phyloP scores from a whole-genome alignment of 768 basidiomycete species.

The Calocybe indica region DNA sequence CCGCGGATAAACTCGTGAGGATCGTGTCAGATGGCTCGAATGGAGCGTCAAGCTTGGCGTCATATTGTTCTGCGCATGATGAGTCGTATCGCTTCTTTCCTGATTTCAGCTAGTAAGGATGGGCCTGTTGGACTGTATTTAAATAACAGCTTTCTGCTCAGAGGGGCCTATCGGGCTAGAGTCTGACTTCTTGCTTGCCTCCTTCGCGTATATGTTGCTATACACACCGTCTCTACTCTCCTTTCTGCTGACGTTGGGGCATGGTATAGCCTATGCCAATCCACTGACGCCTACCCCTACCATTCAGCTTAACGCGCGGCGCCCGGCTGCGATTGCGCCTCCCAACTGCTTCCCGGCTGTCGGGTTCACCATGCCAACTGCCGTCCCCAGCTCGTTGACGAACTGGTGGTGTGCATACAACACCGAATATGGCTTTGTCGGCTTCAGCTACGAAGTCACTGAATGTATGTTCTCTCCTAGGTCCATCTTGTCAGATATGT shows the following conservation, averaged over 20 bases:
- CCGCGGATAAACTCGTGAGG: too few relatives aligned
- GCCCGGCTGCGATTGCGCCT: slow-evolving; percentile 1
- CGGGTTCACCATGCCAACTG: slow-evolving; percentile 39
- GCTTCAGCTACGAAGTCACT: slow-evolving; percentile 72
- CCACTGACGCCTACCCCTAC: slow-evolving; percentile 9
- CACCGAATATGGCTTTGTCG: slow-evolving; percentile 71
- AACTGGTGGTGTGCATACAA: slow-evolving; percentile 61
- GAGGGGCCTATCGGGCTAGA: too few relatives aligned
- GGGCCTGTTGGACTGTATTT: too few relatives aligned
- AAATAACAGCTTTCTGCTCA: too few relatives aligned
- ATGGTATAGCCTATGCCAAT: slow-evolving; percentile 1
- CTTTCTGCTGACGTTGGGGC: not conserved
- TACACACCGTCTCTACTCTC: not conserved
- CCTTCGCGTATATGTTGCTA: too few relatives aligned
- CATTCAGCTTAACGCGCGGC: slow-evolving; percentile 1
- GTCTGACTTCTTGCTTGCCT: too few relatives aligned
- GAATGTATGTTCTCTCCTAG: slow-evolving; percentile 36
- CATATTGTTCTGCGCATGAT: too few relatives aligned
- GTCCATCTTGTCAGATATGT: not conserved
- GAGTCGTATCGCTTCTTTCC: too few relatives aligned
- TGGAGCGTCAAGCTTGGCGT: too few relatives aligned
- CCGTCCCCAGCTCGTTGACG: slow-evolving; percentile 35
- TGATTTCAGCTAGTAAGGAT: too few relatives aligned
- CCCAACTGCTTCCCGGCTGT: slow-evolving; percentile 17
- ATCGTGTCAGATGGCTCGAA: too few relatives aligned